Conservation (phyloP, 2,329 filamentous ascomycete genomes). For the Geosmithia flava region DNA sequence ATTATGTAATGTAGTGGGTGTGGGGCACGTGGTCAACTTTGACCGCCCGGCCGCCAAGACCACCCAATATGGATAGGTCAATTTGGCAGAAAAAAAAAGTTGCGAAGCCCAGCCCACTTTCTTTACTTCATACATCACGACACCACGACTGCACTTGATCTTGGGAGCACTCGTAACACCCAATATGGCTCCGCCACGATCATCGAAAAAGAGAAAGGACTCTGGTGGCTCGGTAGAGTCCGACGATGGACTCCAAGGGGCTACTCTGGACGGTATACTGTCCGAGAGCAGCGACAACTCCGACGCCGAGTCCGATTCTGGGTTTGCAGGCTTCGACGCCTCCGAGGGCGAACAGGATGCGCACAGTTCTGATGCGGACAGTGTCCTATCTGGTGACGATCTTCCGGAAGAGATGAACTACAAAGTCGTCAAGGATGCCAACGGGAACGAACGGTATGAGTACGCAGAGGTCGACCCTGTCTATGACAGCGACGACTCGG, state of each 20-base stretch:
- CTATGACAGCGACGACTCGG: constrained; percentile 92
- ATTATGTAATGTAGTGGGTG: not conserved
- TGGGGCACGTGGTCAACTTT: not conserved
- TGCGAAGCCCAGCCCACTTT: not conserved
- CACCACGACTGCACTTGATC: not conserved
- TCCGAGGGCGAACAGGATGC: constrained; percentile 14
- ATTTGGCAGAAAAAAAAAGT: not conserved
- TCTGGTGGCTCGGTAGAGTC: constrained; percentile 43
- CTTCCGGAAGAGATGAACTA: constrained; percentile 29
- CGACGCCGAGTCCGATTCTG: constrained; percentile 20
- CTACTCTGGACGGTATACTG: constrained; percentile 37
- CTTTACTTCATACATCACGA: not conserved
- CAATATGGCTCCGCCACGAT: not conserved
- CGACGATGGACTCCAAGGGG: constrained; percentile 48
- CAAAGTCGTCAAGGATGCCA: constrained; percentile 62
- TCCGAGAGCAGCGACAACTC: constrained; percentile 31
- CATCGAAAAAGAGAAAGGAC: constrained; percentile 48
- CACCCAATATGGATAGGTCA: not conserved
- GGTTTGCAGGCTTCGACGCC: constrained; percentile 12
- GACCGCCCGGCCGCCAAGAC: not conserved
- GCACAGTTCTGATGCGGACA: constrained; percentile 7
- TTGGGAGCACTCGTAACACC: not conserved
- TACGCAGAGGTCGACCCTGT: constrained; percentile 90
- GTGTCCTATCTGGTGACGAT: constrained; percentile 19
- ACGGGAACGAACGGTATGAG: constrained; percentile 80